Evolutionary conservation across 768 basidiomycete genomes (phyloP), one percentile per base, ranked within the genome.

Genomic region (Pleurotus giganteus): DNA sequence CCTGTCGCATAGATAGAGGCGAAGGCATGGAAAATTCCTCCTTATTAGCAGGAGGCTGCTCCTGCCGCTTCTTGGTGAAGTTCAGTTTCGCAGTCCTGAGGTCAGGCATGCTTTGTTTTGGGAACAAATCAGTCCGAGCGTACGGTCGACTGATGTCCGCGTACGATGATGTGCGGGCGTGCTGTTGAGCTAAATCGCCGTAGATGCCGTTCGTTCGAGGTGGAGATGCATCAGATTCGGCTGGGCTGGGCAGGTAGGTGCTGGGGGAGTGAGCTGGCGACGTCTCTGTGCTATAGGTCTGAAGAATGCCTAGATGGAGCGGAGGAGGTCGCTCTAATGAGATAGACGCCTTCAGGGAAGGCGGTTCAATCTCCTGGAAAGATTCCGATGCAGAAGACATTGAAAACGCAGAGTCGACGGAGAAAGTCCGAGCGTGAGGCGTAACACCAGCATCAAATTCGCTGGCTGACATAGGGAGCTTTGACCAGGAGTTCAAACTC

Each of bases 31-130:
- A 63, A 52, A 69, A 70, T 19, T 74, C 73, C 32, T 67, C 69
- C 53, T 58, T 64, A 41, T 46, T 52, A 12, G 56, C 59, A 21
- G 63, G 57, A 29, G 65, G 55, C 26, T 70, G 69, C 13, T 66
- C 65, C 51, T 59, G 54, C 50, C 65, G 65, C 59, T 65, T 65
- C 51, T 55, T 59, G 54, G 55, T 62, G 57, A 72, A 69, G 50
- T 71, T 73, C 34, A 78, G 63, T 43, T 75, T 80, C 27, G 76
- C 72, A 13, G 71, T 81, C 24, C 89, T 81, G 44, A 96, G 73
- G 64, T 97, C 93, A 5, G 94, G 94, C 54, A 96, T 75, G 55
- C 91, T 94, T 70, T 94, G 91, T 75, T 92, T 94, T 29, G 75
- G 75, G 27, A 85, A 65, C 27, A 53, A 47, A 11, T 70, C 72